These are phyloP conservation scores for Jatropha podagrica DNA, from an alignment of 441 rosid species.

Conservation along the genomic window DNA sequence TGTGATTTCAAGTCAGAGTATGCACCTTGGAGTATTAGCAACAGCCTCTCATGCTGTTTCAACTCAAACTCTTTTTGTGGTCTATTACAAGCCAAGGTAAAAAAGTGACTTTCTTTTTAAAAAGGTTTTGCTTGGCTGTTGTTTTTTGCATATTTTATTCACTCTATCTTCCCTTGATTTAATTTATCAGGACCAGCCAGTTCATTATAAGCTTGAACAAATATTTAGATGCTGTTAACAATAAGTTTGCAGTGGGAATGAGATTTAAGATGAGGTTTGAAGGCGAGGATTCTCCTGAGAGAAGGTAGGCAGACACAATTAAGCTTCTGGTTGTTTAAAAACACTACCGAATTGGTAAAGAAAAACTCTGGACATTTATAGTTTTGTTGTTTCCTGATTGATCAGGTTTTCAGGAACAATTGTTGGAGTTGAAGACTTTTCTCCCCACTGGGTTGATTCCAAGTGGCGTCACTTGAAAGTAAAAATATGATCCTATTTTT, in stretches of 20 bases:
- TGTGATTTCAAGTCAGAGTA: slow-evolving; percentile 95
- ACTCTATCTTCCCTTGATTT: background rate
- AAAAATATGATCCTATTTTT: background rate
- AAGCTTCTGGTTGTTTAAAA: slow-evolving; percentile 2
- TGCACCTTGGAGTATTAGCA: slow-evolving; percentile 97
- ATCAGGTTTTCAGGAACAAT: slow-evolving; percentile 85
- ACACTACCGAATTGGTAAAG: background rate
- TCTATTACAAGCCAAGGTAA: slow-evolving; percentile 93
- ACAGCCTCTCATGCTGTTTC: slow-evolving; percentile 93
- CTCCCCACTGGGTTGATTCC: slow-evolving; percentile 73
- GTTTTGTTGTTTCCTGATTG: slow-evolving; percentile 9
- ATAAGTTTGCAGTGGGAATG: slow-evolving; percentile 66
- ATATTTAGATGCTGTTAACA: slow-evolving; percentile 58
- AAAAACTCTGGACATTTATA: background rate
- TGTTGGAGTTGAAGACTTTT: slow-evolving; percentile 72
- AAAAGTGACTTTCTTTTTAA: background rate
- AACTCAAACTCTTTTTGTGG: slow-evolving; percentile 73
- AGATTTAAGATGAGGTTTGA: slow-evolving; percentile 97
- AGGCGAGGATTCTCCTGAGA: slow-evolving; percentile 92
- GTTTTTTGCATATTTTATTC: background rate
- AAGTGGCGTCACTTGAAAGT: slow-evolving; percentile 95
- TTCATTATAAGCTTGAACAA: slow-evolving; percentile 79
- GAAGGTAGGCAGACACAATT: slow-evolving; percentile 43
- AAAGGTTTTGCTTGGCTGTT: background rate
- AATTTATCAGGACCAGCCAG: slow-evolving; percentile 65